These are phyloP conservation scores for Candida anutae DNA, from an alignment of 1,139 yeast genomes.

Conservation along the genomic window DNA sequence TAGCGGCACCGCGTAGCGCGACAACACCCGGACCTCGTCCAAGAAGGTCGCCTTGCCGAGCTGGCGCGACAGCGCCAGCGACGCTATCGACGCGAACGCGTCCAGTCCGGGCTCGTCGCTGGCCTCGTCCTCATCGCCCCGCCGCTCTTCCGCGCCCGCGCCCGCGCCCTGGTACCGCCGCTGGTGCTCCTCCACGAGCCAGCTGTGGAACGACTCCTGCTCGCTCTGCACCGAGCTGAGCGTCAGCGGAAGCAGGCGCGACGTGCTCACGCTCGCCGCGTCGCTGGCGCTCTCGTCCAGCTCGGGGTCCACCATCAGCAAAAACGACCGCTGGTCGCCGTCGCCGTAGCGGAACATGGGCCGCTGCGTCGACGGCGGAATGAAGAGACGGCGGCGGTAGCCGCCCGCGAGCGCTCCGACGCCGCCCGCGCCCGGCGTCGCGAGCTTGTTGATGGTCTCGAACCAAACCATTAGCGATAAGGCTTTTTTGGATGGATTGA, in stretches of 20 bases:
- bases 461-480: constrained; percentile 30
- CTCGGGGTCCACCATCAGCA: constrained; percentile 36
- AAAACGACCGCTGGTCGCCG: constrained; percentile 61
- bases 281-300: constrained; percentile 35
- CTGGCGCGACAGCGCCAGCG: constrained; percentile 3
- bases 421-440: constrained; percentile 23
- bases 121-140: constrained; percentile 2
- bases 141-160: constrained; percentile 8
- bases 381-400: constrained; percentile 39
- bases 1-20: constrained; percentile 55
- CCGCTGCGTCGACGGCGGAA: constrained; percentile 66
- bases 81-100: constrained; percentile 5
- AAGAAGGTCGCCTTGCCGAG: constrained; percentile 11
- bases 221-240: constrained; percentile 43
- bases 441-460: constrained; percentile 31
- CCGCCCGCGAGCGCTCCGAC: constrained; percentile 28
- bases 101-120: constrained; percentile 4
- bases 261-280: constrained; percentile 45
- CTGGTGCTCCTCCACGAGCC: constrained; percentile 66
- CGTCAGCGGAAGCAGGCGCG: constrained; percentile 60
- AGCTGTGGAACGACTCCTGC: constrained; percentile 45
- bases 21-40: constrained; percentile 43
- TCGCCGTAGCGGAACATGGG: constrained; percentile 60
- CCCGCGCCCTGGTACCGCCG: constrained; percentile 41
- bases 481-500: neutral